Evolutionary conservation across 1,139 yeast genomes (phyloP).

Genomic region (Nakaseomyces sp.): DNA sequence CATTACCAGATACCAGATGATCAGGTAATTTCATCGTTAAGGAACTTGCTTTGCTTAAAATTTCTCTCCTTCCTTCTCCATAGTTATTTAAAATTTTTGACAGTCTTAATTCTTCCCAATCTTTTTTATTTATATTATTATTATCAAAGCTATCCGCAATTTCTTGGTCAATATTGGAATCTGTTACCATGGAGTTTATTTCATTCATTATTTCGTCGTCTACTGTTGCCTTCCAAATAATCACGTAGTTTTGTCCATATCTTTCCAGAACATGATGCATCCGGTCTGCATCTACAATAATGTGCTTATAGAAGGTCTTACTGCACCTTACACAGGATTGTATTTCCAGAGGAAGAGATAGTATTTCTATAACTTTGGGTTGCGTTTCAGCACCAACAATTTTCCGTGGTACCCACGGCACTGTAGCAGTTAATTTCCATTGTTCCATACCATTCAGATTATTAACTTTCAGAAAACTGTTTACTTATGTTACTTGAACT

Average conservation of each 20-base stretch:
- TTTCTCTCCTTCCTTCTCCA: not conserved
- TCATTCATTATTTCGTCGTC: not conserved
- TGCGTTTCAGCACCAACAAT: slow-evolving; percentile 7
- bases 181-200: not conserved
- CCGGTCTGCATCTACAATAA: slow-evolving; percentile 7
- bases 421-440: slow-evolving; percentile 17
- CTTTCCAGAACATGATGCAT: not conserved
- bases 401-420: slow-evolving; percentile 11
- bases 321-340: slow-evolving; percentile 4
- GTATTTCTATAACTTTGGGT: slow-evolving; percentile 9
- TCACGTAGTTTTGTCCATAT: not conserved
- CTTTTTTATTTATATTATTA: not conserved
- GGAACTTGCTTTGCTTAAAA: slow-evolving; percentile 6
- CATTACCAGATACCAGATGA: not conserved
- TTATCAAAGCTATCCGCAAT: not conserved
- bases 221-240: not conserved
- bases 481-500: not conserved
- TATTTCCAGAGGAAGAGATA: slow-evolving; percentile 10
- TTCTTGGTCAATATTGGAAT: not conserved
- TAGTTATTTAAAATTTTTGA: slow-evolving; percentile 2
- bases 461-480: not conserved
- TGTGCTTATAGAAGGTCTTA: slow-evolving; percentile 8
- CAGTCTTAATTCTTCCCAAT: not conserved
- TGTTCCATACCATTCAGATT: slow-evolving; percentile 13
- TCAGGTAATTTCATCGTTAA: slow-evolving; percentile 19